A percentile compares a stretch with the other conserved stretches of the same genome.
Evolutionary conservation across 2,329 filamentous ascomycete genomes (phyloP).

Genomic region (Diaporthe nobilis): DNA sequence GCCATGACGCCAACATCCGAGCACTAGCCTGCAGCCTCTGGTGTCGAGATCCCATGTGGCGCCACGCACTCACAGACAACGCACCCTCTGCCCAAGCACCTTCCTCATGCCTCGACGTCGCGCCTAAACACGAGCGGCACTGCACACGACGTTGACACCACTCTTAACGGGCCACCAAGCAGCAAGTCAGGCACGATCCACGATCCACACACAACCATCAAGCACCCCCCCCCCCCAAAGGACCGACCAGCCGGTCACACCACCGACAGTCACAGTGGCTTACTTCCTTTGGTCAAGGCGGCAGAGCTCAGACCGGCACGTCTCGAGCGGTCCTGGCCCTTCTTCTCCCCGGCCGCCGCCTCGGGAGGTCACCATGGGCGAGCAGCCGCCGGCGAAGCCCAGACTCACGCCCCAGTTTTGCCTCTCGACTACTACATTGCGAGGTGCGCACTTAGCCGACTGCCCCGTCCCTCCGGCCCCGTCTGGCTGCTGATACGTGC

Average conservation of each 20-base stretch:
- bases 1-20: conserved; percentile 19
- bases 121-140: background rate
- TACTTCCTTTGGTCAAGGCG: conserved; percentile 62
- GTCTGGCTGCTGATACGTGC: conserved; percentile 16
- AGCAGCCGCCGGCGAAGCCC: conserved; percentile 61
- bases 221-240: conserved; percentile 14
- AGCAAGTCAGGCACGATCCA: background rate
- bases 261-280: conserved; percentile 58
- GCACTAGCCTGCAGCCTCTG: background rate
- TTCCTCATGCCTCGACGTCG: background rate
- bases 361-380: conserved; percentile 59
- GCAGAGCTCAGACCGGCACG: conserved; percentile 56
- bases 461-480: background rate
- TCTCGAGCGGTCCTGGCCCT: conserved; percentile 47
- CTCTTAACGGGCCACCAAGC: background rate
- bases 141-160: background rate
- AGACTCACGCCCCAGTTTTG: conserved; percentile 81
- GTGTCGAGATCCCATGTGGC: background rate
- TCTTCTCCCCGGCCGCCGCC: background rate
- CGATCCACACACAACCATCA: conserved; percentile 47
- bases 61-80: background rate
- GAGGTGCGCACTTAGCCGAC: conserved; percentile 66
- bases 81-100: background rate
- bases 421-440: conserved; percentile 77
- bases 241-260: conserved; percentile 37